Conservation (phyloP, 139 green algal species). For the Chlorella sp. region DNA sequence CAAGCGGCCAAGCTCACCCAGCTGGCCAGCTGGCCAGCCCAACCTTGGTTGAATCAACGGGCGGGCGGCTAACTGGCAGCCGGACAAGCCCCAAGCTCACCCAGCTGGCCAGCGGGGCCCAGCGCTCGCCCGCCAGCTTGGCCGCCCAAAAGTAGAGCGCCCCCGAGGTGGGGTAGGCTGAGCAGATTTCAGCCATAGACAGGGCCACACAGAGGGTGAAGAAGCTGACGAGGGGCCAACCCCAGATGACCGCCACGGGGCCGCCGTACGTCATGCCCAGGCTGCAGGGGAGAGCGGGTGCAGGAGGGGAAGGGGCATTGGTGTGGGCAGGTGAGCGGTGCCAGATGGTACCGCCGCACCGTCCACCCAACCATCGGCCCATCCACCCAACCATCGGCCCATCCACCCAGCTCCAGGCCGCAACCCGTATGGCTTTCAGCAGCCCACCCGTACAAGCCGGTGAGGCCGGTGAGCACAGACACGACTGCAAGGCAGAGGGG, state of each 20-base stretch:
- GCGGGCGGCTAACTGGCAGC: too few relatives aligned
- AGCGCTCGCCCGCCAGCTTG: constrained; percentile 7
- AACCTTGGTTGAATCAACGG: too few relatives aligned
- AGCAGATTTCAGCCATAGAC: constrained; percentile 56
- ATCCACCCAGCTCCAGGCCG: neutral
- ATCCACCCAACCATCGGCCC: neutral
- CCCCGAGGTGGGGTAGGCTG: constrained; percentile 46
- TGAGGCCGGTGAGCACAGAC: constrained; percentile 49
- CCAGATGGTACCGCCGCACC: neutral
- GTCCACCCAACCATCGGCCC: neutral
- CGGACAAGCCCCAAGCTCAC: too few relatives aligned
- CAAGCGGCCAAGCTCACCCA: too few relatives aligned
- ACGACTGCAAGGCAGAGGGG: constrained; percentile 28
- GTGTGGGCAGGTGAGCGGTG: neutral
- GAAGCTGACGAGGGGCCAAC: constrained; percentile 41
- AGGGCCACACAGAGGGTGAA: neutral
- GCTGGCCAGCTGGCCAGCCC: too few relatives aligned
- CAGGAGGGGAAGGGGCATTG: neutral
- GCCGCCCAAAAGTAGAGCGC: constrained; percentile 29
- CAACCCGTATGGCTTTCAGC: neutral
- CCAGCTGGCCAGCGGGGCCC: constrained; percentile 1
- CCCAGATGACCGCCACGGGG: constrained; percentile 55
- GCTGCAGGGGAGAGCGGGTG: constrained; percentile 29
- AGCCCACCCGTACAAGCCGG: constrained; percentile 17
- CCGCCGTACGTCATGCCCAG: constrained; percentile 47